phyloP scores from a whole-genome alignment of 139 green algal species.

The Chlamydomonas incerta region DNA sequence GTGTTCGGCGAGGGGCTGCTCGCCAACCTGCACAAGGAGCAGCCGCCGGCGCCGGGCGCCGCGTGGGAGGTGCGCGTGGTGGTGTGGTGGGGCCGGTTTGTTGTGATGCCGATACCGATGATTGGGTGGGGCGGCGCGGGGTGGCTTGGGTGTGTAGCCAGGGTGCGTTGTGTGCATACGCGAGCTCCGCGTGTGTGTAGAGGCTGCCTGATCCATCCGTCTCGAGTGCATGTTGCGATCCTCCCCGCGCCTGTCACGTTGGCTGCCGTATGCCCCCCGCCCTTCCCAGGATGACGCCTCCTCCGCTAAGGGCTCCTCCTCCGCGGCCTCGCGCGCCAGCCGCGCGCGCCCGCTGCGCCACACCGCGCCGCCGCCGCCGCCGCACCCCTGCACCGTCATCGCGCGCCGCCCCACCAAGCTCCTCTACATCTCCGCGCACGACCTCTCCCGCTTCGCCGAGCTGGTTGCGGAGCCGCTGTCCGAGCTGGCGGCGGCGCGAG shows the following conservation, averaged over 20 bases:
- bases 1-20: slow-evolving; percentile 41
- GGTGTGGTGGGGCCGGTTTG: neutral
- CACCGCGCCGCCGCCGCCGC: neutral
- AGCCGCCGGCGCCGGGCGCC: neutral
- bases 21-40: neutral
- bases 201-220: no score
- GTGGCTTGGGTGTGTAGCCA: no score
- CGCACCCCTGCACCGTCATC: slow-evolving; percentile 25
- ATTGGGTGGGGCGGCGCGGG: no score
- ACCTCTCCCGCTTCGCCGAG: slow-evolving; percentile 45
- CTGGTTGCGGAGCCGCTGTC: slow-evolving; percentile 20
- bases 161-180: no score
- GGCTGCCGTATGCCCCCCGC: no score
- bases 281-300: neutral
- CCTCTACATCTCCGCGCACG: slow-evolving; percentile 29
- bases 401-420: slow-evolving; percentile 32
- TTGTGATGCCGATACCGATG: no score
- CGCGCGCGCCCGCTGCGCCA: neutral
- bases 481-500: slow-evolving; percentile 11
- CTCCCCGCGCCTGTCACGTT: no score
- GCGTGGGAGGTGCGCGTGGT: neutral
- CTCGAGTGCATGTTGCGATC: no score
- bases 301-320: neutral
- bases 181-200: no score
- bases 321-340: neutral